Evolutionary conservation across 257 asterid genomes (phyloP), one percentile per base, ranked within the genome.

Genomic region (Solanum sejunctum): DNA sequence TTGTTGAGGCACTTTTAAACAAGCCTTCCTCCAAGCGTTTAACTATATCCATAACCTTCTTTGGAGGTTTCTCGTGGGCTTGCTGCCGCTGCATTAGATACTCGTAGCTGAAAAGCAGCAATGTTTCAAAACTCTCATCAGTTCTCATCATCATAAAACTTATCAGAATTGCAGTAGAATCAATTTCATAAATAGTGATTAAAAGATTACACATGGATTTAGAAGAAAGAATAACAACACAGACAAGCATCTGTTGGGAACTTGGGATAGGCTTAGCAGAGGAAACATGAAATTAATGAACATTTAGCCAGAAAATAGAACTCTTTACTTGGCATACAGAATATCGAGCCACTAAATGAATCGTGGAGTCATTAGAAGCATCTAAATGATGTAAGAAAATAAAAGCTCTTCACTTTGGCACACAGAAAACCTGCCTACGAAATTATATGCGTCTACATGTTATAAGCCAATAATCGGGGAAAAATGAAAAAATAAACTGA

Each of bases 21-120:
- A 96, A 88, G 84, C 91, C 95, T 88, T 91, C 98, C 85, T 96
- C 99, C 79, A 96, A 87, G 77, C 98, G 97, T 90, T 78, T 90
- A 84, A 91, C 98, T 87, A 96, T 85, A 84, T 94, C 98, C 2
- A 88, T 7, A 85, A 94, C 85, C 90, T 82, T 94, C 93, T 84
- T 91, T 55, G 75, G 79, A 55, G 98, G 89, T 87, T 87, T 92
- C 71, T 91, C 97, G 47, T 88, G 92, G 84, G 94, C 94, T 75
- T 89, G 97, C 81, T 93, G 92, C 80, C 94, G 89, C 88, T 89
- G 93, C 91, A 86, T 88, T 47, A 96, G 89, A 88, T 89, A 86
- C 6, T 89, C 95, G 87, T 80, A 89, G 84, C 98, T 95, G 96
- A 89, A 91, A 86, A 75, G 69, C 66, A 84, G 84, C 66, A 89